Percentiles rank a stretch among this genome's conserved stretches.
phyloP scores from a whole-genome alignment of 495 filamentous ascomycete genomes.

The Copromyces sp. region DNA sequence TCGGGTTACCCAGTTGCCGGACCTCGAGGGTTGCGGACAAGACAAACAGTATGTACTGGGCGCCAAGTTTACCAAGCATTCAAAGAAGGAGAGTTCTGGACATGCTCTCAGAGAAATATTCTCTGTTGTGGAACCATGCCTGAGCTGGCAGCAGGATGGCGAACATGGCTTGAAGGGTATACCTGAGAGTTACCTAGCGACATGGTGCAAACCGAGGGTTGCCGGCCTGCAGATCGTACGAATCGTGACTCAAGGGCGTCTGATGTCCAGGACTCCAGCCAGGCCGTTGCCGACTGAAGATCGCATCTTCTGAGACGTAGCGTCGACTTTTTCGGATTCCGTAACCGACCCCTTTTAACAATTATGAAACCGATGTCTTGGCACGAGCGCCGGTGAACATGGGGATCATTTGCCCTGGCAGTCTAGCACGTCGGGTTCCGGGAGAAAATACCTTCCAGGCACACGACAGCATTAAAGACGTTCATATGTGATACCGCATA shows the following conservation, averaged over 20 bases:
- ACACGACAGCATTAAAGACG: not conserved
- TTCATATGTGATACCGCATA: not conserved
- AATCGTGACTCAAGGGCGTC: not conserved
- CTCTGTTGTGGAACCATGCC: too few relatives aligned
- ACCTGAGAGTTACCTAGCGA: not conserved
- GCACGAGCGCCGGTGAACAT: not conserved
- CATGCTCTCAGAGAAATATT: too few relatives aligned
- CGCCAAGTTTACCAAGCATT: too few relatives aligned
- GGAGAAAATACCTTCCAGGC: too few relatives aligned
- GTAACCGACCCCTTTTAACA: not conserved
- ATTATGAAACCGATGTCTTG: slow-evolving; percentile 12
- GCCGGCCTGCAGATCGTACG: not conserved
- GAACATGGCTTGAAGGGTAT: too few relatives aligned
- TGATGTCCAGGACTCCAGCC: not conserved
- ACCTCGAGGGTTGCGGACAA: too few relatives aligned
- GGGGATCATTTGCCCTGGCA: not conserved
- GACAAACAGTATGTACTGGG: too few relatives aligned
- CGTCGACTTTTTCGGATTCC: not conserved
- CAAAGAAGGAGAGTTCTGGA: too few relatives aligned
- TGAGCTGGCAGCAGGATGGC: too few relatives aligned
- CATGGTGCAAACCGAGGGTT: not conserved
- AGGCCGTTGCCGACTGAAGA: not conserved
- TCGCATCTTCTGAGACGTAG: slow-evolving; percentile 22
- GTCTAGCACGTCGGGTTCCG: not conserved
- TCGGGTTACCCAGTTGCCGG: too few relatives aligned